These are phyloP conservation scores for Cytospora piceicola DNA, from an alignment of 2,329 filamentous ascomycete genomes.

Conservation along the genomic window DNA sequence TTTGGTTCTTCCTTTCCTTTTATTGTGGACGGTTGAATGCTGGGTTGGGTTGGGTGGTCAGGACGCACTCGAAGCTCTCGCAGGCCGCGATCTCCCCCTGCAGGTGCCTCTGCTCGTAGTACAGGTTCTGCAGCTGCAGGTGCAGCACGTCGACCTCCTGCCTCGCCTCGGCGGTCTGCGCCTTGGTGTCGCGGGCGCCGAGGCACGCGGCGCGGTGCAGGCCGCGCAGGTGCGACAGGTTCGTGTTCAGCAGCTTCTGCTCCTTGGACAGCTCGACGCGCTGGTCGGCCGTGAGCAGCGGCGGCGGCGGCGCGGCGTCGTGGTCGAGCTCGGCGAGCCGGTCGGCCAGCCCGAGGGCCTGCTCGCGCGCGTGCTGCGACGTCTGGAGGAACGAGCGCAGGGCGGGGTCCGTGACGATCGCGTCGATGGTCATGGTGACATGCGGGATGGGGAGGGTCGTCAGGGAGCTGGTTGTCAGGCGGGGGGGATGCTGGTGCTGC, in stretches of 20 bases:
- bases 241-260: slow-evolving; percentile 79
- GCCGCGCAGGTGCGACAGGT: slow-evolving; percentile 78
- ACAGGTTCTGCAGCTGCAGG: slow-evolving; percentile 90
- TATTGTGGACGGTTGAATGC: neutral
- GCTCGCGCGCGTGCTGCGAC: slow-evolving; percentile 72
- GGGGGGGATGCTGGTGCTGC: neutral
- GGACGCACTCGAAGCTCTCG: slow-evolving; percentile 83
- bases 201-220: slow-evolving; percentile 83
- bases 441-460: slow-evolving; percentile 10
- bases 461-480: neutral
- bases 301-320: slow-evolving; percentile 35
- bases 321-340: slow-evolving; percentile 53
- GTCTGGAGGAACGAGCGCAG: slow-evolving; percentile 72
- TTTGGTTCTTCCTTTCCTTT: too few species aligned
- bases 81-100: slow-evolving; percentile 89
- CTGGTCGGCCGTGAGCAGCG: slow-evolving; percentile 47
- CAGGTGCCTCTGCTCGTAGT: slow-evolving; percentile 92
- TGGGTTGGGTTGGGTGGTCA: neutral
- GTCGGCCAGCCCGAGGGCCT: slow-evolving; percentile 69
- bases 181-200: slow-evolving; percentile 82
- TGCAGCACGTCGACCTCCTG: slow-evolving; percentile 92
- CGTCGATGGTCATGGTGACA: slow-evolving; percentile 54
- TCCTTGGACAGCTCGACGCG: slow-evolving; percentile 69
- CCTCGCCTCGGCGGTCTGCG: slow-evolving; percentile 80
- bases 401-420: slow-evolving; percentile 65